Conservation (phyloP, 2,329 filamentous ascomycete species). For the Nemania serpens region DNA sequence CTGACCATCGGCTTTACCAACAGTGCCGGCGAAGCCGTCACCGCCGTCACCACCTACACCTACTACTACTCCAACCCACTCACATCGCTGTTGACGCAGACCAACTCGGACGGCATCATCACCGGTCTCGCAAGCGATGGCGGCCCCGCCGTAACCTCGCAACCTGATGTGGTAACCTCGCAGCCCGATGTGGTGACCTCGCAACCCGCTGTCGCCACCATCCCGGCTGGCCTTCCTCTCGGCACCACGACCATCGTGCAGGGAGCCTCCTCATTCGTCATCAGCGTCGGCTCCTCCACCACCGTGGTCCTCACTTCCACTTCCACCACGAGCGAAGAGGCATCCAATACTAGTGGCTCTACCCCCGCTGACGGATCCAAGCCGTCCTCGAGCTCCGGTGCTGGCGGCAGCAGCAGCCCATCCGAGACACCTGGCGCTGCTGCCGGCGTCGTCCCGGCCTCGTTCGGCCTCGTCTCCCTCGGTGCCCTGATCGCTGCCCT, state of each 20-base stretch:
- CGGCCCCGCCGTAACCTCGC: constrained; percentile 7
- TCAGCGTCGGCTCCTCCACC: constrained; percentile 24
- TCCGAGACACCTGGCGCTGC: constrained; percentile 17
- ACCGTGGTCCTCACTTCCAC: constrained; percentile 18
- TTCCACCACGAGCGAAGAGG: constrained; percentile 3
- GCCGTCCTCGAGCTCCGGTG: not conserved
- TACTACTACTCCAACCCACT: constrained; percentile 29
- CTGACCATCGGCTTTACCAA: constrained; percentile 24
- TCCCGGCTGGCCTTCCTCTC: constrained; percentile 44
- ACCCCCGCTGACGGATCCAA: constrained; percentile 7
- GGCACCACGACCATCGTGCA: constrained; percentile 18
- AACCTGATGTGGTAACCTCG: constrained; percentile 14
- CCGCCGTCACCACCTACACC: constrained; percentile 22
- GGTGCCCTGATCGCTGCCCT: constrained; percentile 21
- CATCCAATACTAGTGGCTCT: constrained; percentile 10
- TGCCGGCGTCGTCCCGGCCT: constrained; percentile 19
- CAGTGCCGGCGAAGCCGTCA: constrained; percentile 19
- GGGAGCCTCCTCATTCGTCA: constrained; percentile 20
- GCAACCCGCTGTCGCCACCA: constrained; percentile 39
- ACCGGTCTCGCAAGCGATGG: constrained; percentile 18
- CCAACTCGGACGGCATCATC: constrained; percentile 29
- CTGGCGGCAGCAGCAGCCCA: constrained; percentile 5
- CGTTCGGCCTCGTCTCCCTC: constrained; percentile 19
- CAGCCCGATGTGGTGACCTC: constrained; percentile 26
- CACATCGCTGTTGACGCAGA: constrained; percentile 27